These are phyloP conservation scores for Solanum appendiculatum DNA, from an alignment of 257 asterid species.

Conservation along the genomic window DNA sequence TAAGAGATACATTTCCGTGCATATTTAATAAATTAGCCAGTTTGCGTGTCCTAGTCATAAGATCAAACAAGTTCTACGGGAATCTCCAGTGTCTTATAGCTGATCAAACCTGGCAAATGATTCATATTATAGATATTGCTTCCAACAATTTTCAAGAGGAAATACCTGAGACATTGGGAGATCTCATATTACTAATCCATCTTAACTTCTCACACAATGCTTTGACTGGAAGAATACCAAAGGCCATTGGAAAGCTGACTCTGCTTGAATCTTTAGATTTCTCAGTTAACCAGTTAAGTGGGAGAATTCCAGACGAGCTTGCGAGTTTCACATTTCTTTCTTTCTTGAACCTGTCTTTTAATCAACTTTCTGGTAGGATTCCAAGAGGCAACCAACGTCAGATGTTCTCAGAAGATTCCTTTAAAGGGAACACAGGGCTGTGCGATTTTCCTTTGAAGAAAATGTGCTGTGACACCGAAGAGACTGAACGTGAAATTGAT, in stretches of 20 bases:
- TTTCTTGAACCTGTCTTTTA: conserved; percentile 28
- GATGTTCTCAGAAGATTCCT: conserved; percentile 13
- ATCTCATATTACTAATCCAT: background rate
- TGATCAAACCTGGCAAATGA: background rate
- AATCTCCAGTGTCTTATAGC: background rate
- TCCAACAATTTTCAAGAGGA: background rate
- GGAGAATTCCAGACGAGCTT: conserved; percentile 32
- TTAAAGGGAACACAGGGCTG: conserved; percentile 15
- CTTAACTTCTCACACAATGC: background rate
- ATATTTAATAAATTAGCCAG: background rate
- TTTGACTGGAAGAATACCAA: background rate
- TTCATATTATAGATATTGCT: background rate
- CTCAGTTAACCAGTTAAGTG: conserved; percentile 13
- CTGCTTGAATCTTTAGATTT: background rate
- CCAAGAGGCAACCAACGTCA: conserved; percentile 19
- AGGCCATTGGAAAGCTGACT: background rate
- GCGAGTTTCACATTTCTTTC: conserved; percentile 34
- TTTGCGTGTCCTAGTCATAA: background rate
- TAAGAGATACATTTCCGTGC: background rate
- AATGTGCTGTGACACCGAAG: background rate
- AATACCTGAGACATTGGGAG: background rate
- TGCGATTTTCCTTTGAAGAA: background rate
- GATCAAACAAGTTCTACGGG: background rate
- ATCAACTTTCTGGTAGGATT: conserved; percentile 27
- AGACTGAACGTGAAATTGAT: background rate